Evolutionary conservation across 208 protist species (phyloP).

Genomic region (Wallacemonas collosoma): DNA sequence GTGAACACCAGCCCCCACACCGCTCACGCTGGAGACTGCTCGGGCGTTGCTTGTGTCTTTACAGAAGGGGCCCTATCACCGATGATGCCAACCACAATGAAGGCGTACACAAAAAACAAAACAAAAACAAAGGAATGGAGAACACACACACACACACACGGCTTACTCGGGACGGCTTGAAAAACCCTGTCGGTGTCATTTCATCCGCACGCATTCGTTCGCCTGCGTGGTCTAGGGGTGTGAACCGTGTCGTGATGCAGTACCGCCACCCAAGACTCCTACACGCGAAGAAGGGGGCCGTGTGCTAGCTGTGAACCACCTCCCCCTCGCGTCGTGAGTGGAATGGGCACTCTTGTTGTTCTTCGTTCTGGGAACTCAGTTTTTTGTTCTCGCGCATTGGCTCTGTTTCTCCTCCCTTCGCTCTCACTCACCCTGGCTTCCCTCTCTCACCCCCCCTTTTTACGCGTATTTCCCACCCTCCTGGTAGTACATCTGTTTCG

Average conservation of each 20-base stretch:
- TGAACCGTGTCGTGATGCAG: not conserved
- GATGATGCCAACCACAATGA: too few species aligned
- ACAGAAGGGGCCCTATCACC: too few species aligned
- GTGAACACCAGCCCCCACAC: too few species aligned
- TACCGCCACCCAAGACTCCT: too few species aligned
- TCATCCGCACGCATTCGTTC: not conserved
- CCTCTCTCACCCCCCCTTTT: slow-evolving; percentile 11
- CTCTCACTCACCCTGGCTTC: not conserved
- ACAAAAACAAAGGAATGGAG: not conserved
- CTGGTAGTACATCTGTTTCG: not conserved
- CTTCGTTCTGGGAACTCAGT: not conserved
- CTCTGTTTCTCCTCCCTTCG: slow-evolving; percentile 4
- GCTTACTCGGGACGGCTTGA: too few species aligned
- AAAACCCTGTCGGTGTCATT: not conserved
- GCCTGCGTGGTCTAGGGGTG: not conserved
- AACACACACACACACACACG: not conserved
- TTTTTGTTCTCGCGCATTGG: not conserved
- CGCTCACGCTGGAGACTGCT: too few species aligned
- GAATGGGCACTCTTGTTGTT: not conserved
- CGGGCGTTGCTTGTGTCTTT: too few species aligned
- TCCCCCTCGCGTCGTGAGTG: too few species aligned
- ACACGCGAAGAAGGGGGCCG: too few species aligned
- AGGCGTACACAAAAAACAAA: not conserved
- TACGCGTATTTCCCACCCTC: not conserved
- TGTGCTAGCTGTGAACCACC: too few species aligned